phyloP scores from a whole-genome alignment of 192 early-diverging fungal genomes.

The Dissophora ornata region DNA sequence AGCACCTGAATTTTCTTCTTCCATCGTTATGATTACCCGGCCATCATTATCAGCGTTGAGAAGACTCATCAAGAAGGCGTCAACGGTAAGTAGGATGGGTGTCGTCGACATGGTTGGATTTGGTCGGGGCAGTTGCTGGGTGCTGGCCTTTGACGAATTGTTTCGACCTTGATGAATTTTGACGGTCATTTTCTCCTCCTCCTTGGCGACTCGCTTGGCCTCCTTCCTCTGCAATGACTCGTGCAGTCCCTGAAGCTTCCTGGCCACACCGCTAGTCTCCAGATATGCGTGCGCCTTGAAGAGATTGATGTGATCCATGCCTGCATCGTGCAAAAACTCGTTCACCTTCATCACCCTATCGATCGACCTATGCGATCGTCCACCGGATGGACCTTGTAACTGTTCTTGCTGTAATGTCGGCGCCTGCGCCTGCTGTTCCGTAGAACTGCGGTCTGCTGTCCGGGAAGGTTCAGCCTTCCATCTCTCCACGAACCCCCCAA shows the following conservation, averaged over 20 bases:
- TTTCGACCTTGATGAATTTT: constrained; percentile 14
- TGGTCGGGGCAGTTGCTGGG: constrained; percentile 2
- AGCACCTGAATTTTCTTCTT: background rate
- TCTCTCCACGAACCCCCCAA: constrained; percentile 44
- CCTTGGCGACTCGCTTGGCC: constrained; percentile 36
- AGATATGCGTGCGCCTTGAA: constrained; percentile 81
- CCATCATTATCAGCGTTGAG: constrained; percentile 77
- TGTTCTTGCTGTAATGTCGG: background rate
- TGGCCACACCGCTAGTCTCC: constrained; percentile 72
- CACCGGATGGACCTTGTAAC: constrained; percentile 7
- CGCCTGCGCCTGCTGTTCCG: background rate
- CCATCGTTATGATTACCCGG: constrained; percentile 66
- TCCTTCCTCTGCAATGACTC: constrained; percentile 31
- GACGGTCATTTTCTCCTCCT: constrained; percentile 20
- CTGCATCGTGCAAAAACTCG: constrained; percentile 75
- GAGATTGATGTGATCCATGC: constrained; percentile 85
- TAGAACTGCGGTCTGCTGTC: background rate
- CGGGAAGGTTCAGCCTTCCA: constrained; percentile 14
- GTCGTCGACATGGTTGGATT: constrained; percentile 25
- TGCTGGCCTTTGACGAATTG: background rate
- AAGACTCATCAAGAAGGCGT: constrained; percentile 67
- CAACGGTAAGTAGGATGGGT: constrained; percentile 57
- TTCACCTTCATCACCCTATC: constrained; percentile 64
- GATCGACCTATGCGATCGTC: constrained; percentile 3
- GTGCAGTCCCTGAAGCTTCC: constrained; percentile 62